Conservation (phyloP, 75 land plant species). For the Adiantum capillusveneris region DNA sequence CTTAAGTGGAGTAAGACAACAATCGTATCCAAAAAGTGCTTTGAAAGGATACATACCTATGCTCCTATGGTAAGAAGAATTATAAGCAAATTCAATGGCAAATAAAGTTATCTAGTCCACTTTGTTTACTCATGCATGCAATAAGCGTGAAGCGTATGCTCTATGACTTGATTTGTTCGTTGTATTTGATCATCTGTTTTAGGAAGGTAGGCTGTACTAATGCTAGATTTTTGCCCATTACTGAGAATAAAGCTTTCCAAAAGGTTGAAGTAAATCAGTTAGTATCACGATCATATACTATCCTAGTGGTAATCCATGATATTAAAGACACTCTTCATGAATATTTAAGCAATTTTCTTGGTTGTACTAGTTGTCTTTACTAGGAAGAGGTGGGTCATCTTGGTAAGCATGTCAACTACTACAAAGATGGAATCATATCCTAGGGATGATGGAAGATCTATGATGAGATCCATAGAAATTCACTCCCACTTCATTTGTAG, state of each 20-base stretch:
- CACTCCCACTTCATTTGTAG: too few species aligned
- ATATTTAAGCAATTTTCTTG: conserved; percentile 14
- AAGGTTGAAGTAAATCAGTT: conserved; percentile 23
- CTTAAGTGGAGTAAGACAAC: neutral
- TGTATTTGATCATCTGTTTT: conserved; percentile 26
- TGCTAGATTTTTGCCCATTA: neutral
- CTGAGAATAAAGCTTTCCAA: conserved; percentile 12
- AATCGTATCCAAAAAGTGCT: conserved; percentile 8
- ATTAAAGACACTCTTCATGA: neutral
- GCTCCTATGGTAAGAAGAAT: conserved; percentile 2
- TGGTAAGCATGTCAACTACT: conserved; percentile 37
- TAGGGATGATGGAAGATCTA: conserved; percentile 1
- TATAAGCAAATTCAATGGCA: conserved; percentile 7
- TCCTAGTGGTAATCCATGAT: too few species aligned
- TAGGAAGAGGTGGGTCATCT: conserved; percentile 19
- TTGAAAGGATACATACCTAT: conserved; percentile 10
- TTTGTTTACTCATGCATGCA: neutral
- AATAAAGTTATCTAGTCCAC: conserved; percentile 6
- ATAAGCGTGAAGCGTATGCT: conserved; percentile 17
- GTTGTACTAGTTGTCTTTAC: conserved; percentile 11
- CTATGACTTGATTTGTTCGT: conserved; percentile 9
- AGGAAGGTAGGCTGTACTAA: conserved; percentile 12
- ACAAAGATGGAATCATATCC: conserved; percentile 21
- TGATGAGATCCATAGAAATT: conserved; percentile 44
- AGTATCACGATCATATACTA: conserved; percentile 17